Percentiles rank a stretch among this genome's conserved stretches.
Evolutionary conservation across 139 green algal species (phyloP).

Genomic region (Auxenochlorella pyrenoidosa): DNA sequence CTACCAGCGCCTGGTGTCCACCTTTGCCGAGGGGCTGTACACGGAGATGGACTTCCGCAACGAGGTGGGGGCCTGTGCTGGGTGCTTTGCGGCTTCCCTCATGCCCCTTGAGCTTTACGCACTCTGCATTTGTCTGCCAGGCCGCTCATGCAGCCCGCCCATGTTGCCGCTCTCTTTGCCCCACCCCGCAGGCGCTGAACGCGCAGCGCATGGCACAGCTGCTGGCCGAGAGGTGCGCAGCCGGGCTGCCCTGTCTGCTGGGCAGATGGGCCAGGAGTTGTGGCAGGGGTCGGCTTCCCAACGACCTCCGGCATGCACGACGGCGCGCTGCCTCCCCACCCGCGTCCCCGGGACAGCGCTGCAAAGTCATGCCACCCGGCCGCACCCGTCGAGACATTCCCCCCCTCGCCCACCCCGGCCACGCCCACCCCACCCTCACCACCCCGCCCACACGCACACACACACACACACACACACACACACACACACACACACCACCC

Average conservation of each 20-base stretch:
- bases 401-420: no score
- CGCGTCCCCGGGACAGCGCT: no score
- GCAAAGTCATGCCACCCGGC: no score
- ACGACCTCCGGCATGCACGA: no score
- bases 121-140: no score
- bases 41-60: constrained; percentile 96
- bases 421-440: not conserved
- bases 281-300: no score
- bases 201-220: constrained; percentile 69
- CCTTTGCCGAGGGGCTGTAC: constrained; percentile 84
- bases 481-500: not conserved
- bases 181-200: constrained; percentile 67
- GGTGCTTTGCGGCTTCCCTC: no score
- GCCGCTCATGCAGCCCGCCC: no score
- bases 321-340: no score
- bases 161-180: no score
- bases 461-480: not conserved
- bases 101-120: no score
- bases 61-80: constrained; percentile 51
- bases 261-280: not conserved
- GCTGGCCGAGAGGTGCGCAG: constrained; percentile 52
- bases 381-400: no score
- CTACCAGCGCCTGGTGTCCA: constrained; percentile 85
- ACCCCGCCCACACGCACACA: not conserved
- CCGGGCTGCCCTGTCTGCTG: not conserved